These are phyloP conservation scores for Debaryomyces psychrophilus DNA, from an alignment of 1,139 yeast genomes.

Conservation along the genomic window DNA sequence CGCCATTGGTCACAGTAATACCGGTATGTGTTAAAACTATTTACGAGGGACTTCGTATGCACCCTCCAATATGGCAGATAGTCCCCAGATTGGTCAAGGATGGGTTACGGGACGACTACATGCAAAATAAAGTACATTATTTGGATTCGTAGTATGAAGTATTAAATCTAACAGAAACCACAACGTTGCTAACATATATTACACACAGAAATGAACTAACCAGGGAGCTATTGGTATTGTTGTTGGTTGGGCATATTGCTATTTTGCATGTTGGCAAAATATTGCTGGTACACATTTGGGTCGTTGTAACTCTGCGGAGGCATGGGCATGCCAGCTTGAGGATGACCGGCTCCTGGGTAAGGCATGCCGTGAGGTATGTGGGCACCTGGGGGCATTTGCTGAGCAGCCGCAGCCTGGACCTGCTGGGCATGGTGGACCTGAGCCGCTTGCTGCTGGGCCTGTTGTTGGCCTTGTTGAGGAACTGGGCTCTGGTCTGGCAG, in stretches of 20 bases:
- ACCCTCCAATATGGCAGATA: neutral
- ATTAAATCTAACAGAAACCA: slow-evolving; percentile 4
- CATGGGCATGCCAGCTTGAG: slow-evolving; percentile 43
- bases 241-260: slow-evolving; percentile 50
- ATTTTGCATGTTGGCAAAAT: slow-evolving; percentile 58
- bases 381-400: slow-evolving; percentile 52
- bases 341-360: slow-evolving; percentile 43
- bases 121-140: neutral
- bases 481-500: slow-evolving; percentile 47
- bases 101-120: neutral
- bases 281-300: slow-evolving; percentile 58
- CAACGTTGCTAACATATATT: slow-evolving; percentile 8
- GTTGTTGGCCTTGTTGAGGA: slow-evolving; percentile 34
- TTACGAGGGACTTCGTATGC: neutral
- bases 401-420: slow-evolving; percentile 29
- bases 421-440: slow-evolving; percentile 28
- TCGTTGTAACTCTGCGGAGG: slow-evolving; percentile 50
- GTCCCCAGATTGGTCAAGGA: neutral
- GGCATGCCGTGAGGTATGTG: slow-evolving; percentile 52
- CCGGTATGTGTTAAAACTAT: neutral
- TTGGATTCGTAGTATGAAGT: slow-evolving; percentile 1
- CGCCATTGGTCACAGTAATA: neutral
- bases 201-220: slow-evolving; percentile 11
- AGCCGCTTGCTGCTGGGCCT: slow-evolving; percentile 32
- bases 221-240: slow-evolving; percentile 33